phyloP scores from a whole-genome alignment of 345 rosid species.

The Draba incana region DNA sequence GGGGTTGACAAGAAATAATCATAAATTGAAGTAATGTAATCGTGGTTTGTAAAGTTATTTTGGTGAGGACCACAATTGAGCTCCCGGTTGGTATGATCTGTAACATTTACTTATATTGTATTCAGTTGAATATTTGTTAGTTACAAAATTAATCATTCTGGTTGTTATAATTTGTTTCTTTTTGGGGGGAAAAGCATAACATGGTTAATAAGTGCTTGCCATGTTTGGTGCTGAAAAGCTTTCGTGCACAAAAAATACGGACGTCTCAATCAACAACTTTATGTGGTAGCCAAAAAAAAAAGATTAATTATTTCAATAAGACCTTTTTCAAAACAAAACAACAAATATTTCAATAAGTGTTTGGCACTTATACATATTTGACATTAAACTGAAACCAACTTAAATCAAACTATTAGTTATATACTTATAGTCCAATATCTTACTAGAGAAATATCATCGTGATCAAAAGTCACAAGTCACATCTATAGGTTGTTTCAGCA shows the following conservation, averaged over 20 bases:
- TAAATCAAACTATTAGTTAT: not conserved
- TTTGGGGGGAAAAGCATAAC: conserved; percentile 15
- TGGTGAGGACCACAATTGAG: not conserved
- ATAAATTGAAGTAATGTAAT: not conserved
- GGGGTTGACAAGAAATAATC: not conserved
- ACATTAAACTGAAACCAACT: not conserved
- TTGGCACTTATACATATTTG: not conserved
- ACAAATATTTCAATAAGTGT: too few relatives aligned
- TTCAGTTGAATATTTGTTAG: not conserved
- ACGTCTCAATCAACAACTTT: conserved; percentile 30
- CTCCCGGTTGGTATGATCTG: conserved; percentile 36
- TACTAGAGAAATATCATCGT: too few relatives aligned
- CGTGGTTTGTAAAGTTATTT: not conserved
- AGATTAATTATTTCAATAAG: not conserved
- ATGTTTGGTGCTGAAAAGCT: conserved; percentile 28
- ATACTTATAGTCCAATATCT: too few relatives aligned
- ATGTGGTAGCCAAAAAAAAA: not conserved
- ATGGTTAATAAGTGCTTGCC: conserved; percentile 44
- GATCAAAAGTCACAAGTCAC: too few relatives aligned
- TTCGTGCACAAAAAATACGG: conserved; percentile 12
- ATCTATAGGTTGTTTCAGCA: too few relatives aligned
- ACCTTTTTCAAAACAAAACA: not conserved
- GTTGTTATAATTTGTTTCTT: conserved; percentile 12
- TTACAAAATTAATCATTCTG: not conserved
- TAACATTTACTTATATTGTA: conserved; percentile 22